These are phyloP conservation scores for Tolypocladium capitatum DNA, from an alignment of 2,329 filamentous ascomycete species.

Conservation along the genomic window DNA sequence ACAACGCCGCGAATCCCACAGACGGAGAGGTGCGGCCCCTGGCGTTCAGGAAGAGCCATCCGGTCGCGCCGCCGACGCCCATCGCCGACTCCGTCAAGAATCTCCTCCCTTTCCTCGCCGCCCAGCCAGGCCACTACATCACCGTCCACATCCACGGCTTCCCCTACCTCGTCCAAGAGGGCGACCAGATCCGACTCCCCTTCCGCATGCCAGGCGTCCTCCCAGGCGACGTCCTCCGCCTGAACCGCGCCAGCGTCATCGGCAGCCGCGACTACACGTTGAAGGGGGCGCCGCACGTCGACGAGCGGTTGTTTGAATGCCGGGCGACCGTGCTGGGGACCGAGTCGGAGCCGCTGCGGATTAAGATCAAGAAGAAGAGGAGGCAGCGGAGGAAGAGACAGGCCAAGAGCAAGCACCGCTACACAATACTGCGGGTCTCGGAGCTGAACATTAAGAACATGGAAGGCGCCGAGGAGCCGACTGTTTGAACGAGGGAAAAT, in stretches of 20 bases:
- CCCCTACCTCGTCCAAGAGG: conserved; percentile 66
- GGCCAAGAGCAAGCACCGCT: conserved; percentile 81
- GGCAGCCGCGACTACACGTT: conserved; percentile 86
- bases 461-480: conserved; percentile 23
- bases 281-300: conserved; percentile 67
- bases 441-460: conserved; percentile 54
- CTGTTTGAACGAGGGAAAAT: not conserved
- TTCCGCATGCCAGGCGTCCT: conserved; percentile 65
- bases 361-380: conserved; percentile 72
- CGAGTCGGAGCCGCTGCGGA: conserved; percentile 65
- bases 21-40: conserved; percentile 17
- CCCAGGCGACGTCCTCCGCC: conserved; percentile 73
- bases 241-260: conserved; percentile 72
- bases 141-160: conserved; percentile 67
- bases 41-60: conserved; percentile 27
- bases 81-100: conserved; percentile 42
- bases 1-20: conserved; percentile 25
- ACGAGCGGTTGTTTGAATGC: conserved; percentile 74
- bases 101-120: conserved; percentile 57
- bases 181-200: conserved; percentile 63
- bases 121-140: conserved; percentile 66
- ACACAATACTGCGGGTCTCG: conserved; percentile 73
- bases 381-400: conserved; percentile 60
- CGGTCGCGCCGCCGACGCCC: conserved; percentile 18
- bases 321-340: conserved; percentile 72